phyloP scores from a whole-genome alignment of 2,329 filamentous ascomycete genomes.

The Diaporthe vaccinii region DNA sequence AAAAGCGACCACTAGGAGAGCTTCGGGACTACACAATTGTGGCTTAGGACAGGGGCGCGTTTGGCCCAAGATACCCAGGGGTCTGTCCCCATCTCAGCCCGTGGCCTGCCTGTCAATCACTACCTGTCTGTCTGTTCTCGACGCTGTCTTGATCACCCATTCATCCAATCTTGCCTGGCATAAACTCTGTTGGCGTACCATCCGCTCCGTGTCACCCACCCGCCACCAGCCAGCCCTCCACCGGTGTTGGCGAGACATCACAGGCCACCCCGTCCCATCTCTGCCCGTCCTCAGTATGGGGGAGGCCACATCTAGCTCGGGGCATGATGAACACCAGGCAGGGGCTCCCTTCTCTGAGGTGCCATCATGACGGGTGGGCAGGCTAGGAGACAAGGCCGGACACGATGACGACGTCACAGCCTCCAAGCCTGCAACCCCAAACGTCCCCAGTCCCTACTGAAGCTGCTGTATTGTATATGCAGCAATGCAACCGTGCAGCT shows the following conservation, averaged over 20 bases:
- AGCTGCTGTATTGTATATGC: neutral
- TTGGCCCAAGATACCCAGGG: constrained; percentile 5
- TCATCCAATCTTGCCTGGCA: constrained; percentile 27
- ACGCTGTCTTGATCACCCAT: neutral
- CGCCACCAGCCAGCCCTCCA: constrained; percentile 10
- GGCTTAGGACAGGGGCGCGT: constrained; percentile 36
- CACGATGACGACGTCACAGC: constrained; percentile 28
- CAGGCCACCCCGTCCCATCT: constrained; percentile 14
- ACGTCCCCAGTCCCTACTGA: neutral
- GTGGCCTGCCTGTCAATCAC: neutral
- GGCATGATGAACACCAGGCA: constrained; percentile 15
- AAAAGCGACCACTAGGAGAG: constrained; percentile 34
- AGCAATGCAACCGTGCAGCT: constrained; percentile 13
- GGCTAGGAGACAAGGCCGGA: constrained; percentile 20
- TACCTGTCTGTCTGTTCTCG: neutral
- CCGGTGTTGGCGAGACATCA: constrained; percentile 25
- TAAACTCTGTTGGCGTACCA: constrained; percentile 14
- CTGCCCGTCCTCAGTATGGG: neutral
- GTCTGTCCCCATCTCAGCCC: constrained; percentile 6
- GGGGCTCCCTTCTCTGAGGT: constrained; percentile 4
- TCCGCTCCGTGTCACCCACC: constrained; percentile 6
- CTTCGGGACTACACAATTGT: constrained; percentile 28
- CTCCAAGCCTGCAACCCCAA: constrained; percentile 1
- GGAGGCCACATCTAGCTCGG: neutral
- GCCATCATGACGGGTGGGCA: constrained; percentile 15